Evolutionary conservation across 148 eudicot species (phyloP).

Genomic region (Silene conica): DNA sequence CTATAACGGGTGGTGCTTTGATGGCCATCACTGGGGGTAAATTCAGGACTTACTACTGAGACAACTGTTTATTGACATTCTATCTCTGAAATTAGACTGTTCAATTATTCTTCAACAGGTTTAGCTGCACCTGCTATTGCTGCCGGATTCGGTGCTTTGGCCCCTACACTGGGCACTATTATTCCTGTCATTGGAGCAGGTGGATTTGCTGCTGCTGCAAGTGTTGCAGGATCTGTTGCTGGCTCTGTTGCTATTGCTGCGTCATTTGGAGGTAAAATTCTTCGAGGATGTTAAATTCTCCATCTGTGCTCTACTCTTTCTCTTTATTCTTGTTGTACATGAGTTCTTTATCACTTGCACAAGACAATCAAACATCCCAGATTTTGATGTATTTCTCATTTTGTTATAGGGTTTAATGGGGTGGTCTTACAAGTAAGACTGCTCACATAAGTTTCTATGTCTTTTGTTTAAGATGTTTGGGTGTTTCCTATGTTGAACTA

Average conservation of each 20-base stretch:
- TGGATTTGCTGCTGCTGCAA: conserved; percentile 97
- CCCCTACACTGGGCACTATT: conserved; percentile 90
- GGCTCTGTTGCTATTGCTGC: conserved; percentile 99
- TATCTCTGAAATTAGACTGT: conserved; percentile 4
- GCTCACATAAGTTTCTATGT: not conserved
- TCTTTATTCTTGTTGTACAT: not conserved
- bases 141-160: conserved; percentile 93
- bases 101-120: conserved; percentile 44
- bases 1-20: conserved; percentile 87
- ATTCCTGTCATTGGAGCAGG: conserved; percentile 90
- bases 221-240: conserved; percentile 91
- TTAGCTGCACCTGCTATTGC: conserved; percentile 99
- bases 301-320: not conserved
- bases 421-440: no score
- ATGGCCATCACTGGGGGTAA: conserved; percentile 98
- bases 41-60: not conserved
- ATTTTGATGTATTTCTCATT: not conserved
- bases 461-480: not conserved
- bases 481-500: not conserved
- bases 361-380: not conserved
- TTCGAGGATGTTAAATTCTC: not conserved
- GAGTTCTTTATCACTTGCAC: not conserved
- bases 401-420: not conserved
- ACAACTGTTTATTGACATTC: not conserved
- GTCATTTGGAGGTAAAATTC: conserved; percentile 85